phyloP scores from a whole-genome alignment of 495 filamentous ascomycete genomes.

The Margaritispora aquatica region DNA sequence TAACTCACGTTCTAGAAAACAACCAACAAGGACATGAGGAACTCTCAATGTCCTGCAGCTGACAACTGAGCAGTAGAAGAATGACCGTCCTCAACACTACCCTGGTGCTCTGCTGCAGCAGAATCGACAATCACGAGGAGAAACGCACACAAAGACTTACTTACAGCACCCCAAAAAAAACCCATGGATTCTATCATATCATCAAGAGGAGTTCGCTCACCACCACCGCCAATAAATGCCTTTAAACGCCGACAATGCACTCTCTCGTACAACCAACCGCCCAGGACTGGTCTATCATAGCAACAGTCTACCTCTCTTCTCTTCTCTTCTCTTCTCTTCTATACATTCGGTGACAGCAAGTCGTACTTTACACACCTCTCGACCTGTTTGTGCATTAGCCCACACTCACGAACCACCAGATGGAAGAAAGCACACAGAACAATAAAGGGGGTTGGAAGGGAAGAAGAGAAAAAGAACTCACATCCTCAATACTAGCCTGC shows the following conservation, averaged over 20 bases:
- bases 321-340: slow-evolving; percentile 7
- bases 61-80: no score
- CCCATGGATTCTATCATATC: not conserved
- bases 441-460: no score
- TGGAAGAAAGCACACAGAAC: not conserved
- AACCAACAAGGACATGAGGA: no score
- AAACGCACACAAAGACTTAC: not conserved
- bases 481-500: slow-evolving; percentile 81
- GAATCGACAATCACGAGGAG: not conserved
- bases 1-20: no score
- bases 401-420: not conserved
- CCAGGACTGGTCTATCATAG: no score
- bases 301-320: no score
- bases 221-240: not conserved
- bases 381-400: slow-evolving; percentile 33
- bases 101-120: not conserved
- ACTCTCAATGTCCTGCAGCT: no score
- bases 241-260: not conserved
- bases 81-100: no score
- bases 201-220: not conserved
- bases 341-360: slow-evolving; percentile 75
- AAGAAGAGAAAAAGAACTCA: slow-evolving; percentile 35
- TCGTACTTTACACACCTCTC: slow-evolving; percentile 83
- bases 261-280: not conserved
- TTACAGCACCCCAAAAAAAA: not conserved